Base-by-base conservation (phyloP, 441 rosid genomes). In the Bocquillonia castaneifolia region DNA sequence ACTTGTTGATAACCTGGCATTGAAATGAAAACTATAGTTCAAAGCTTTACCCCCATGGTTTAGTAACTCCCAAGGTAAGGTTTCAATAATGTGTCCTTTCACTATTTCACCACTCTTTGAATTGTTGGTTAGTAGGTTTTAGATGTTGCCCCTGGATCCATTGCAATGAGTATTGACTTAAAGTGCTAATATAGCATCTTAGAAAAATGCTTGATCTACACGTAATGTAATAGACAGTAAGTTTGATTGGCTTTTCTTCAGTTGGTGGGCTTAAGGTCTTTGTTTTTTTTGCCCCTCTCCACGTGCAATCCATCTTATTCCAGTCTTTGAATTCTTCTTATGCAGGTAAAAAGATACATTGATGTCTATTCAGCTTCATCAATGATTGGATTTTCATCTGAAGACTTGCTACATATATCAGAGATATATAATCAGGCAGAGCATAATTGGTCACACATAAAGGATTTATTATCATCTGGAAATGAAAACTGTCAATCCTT, bases 311-410 rank as follows among this genome's bases (percentile, higher is more conserved):
- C 28, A 7, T 58, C 13, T 13, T 58, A 36, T 60, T n/a, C 42
- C 39, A 40, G 44, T 26, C 57, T 59, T 74, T 61, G 20, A 47
- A 37, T 47, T 59, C 34, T 45, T 29, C 54, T 57, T 60, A 31
- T 82, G 77, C 69, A 90, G 99, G 98, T 92, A 70, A 90, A 94
- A 80, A 86, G 94, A 80, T 94, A 92, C 77, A 81, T 94, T 55
- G 97, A 94, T 73, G 83, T 88, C 58, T 94, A 92, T 80, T 90
- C 95, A 36, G 85, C 90, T 63, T 88, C 94, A 74, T 92, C 99
- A 1, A 82, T 92, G 84, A 88, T 94, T 81, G 99, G 99, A 62
- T 94, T 94, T 84, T 94, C 97, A 61, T 81, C 84, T 6, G 98
- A 92, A 73, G 99, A 94, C 79, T 65, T 86, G 76, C 71, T 70